phyloP scores from a whole-genome alignment of 148 eudicot species.

The Chenopodium formosanum region DNA sequence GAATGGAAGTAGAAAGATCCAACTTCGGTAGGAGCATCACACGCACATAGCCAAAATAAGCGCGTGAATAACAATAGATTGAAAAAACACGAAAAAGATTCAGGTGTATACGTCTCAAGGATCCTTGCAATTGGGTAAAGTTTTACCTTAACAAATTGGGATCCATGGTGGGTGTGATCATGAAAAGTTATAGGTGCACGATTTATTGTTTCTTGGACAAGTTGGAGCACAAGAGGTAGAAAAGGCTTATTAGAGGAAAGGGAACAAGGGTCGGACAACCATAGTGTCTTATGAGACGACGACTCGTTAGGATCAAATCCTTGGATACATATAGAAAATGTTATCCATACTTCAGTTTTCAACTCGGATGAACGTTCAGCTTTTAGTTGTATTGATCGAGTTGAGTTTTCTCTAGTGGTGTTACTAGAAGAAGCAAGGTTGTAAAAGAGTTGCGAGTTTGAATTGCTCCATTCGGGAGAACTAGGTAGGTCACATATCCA shows the following conservation, averaged over 20 bases:
- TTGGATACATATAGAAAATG: slow-evolving; percentile 44
- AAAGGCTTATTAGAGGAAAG: slow-evolving; percentile 56
- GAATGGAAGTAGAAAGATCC: slow-evolving; percentile 76
- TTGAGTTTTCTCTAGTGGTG: neutral
- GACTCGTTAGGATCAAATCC: slow-evolving; percentile 34
- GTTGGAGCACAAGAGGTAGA: slow-evolving; percentile 71
- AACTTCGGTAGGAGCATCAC: slow-evolving; percentile 61
- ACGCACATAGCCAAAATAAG: slow-evolving; percentile 76
- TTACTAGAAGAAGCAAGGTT: slow-evolving; percentile 43
- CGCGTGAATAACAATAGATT: slow-evolving; percentile 56
- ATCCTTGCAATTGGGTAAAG: slow-evolving; percentile 60
- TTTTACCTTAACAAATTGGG: slow-evolving; percentile 45
- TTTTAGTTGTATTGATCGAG: slow-evolving; percentile 58
- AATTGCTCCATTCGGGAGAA: slow-evolving; percentile 50
- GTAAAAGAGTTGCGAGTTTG: slow-evolving; percentile 50
- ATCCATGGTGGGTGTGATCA: slow-evolving; percentile 40
- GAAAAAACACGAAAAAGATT: slow-evolving; percentile 73
- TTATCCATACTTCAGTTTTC: slow-evolving; percentile 30
- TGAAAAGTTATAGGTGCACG: slow-evolving; percentile 54
- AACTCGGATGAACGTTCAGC: slow-evolving; percentile 41
- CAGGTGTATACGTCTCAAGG: slow-evolving; percentile 67
- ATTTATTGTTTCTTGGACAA: slow-evolving; percentile 57
- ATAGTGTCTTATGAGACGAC: slow-evolving; percentile 33
- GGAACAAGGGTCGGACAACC: slow-evolving; percentile 69
- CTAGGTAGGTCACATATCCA: slow-evolving; percentile 77